Evolutionary conservation across 1,139 yeast genomes (phyloP), one percentile per base, ranked within the genome.

Genomic region (Yamadazyma diddensiae): DNA sequence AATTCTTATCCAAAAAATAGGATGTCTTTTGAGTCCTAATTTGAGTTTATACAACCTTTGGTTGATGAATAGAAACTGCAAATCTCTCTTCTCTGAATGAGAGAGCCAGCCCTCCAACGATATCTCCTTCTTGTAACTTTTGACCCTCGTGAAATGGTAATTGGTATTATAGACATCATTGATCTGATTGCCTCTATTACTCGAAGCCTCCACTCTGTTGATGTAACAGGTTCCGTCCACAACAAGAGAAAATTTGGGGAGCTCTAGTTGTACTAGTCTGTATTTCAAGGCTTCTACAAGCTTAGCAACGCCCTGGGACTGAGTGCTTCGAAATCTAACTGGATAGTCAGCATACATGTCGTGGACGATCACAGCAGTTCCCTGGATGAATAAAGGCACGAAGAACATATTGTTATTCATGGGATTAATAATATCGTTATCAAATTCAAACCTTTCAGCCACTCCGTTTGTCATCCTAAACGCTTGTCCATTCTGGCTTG

Each of bases 271-370:
- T 5, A 31, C 37, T 9, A 42, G 17, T 15, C 17, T 10, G 3
- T 17, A 17, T 37, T 68, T 64, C 1, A 78, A 24, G 0, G 50
- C 55, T n/a, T 53, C 55, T 0, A 65, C 30, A 12, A 61, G 36
- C 20, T 49, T 45, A 24, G 41, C 36, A 30, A 46, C 39, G 0
- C 66, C 53, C 3, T 46, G 38, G 5, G 49, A 42, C n/a, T 47
- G 24, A 2, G 59, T 28, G 7, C 57, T 58, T 7, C 40, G 43
- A 24, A 68, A 59, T 18, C 95, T 59, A 2, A 84, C 88, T 0
- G 90, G 88, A 2, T 76, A 33, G 24, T 61, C 65, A 13, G 62
- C 55, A 49, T 82, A 82, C 13, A 84, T 36, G 35, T 75, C 70
- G 4, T 59, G 47, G 0, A 77, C 70, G 0, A 53, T 37, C 1